Evolutionary conservation across 495 filamentous ascomycete genomes (phyloP).

Genomic region (Sporormia fimetaria): DNA sequence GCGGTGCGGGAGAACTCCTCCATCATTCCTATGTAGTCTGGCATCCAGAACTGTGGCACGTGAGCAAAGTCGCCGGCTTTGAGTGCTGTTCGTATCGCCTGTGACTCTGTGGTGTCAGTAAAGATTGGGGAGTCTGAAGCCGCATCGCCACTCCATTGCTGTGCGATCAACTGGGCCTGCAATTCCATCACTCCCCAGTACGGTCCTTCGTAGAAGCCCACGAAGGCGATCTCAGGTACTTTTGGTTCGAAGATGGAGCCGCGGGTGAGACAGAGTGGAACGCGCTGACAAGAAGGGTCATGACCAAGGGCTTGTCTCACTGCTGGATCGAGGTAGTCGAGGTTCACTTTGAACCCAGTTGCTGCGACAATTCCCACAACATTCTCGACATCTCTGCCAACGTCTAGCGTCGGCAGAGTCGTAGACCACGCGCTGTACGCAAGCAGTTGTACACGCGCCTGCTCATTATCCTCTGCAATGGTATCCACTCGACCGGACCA

Average conservation of each 20-base stretch:
- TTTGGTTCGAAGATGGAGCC: slow-evolving; percentile 49
- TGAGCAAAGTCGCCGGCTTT: not conserved
- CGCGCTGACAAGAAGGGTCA: slow-evolving; percentile 41
- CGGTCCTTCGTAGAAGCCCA: slow-evolving; percentile 76
- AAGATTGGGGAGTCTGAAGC: slow-evolving; percentile 3
- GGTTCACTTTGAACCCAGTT: slow-evolving; percentile 59
- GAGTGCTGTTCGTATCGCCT: not conserved
- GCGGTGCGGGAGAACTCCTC: slow-evolving; percentile 53
- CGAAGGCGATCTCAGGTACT: slow-evolving; percentile 59
- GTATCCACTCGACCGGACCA: slow-evolving; percentile 32
- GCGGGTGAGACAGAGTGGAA: slow-evolving; percentile 59
- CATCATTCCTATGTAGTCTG: slow-evolving; percentile 70
- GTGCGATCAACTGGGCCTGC: slow-evolving; percentile 59
- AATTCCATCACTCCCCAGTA: slow-evolving; percentile 85
- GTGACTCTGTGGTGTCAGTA: not conserved
- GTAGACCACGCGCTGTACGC: not conserved
- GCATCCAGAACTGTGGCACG: slow-evolving; percentile 64
- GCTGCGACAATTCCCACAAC: slow-evolving; percentile 60
- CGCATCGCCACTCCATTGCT: slow-evolving; percentile 30
- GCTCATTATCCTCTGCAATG: slow-evolving; percentile 27
- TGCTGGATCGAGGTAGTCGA: slow-evolving; percentile 47
- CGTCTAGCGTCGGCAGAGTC: not conserved
- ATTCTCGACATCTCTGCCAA: slow-evolving; percentile 36
- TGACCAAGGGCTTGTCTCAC: slow-evolving; percentile 48
- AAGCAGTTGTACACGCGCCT: slow-evolving; percentile 20